These are phyloP conservation scores for Fusarium sp. DNA, from an alignment of 2,329 filamentous ascomycete genomes.

Conservation along the genomic window DNA sequence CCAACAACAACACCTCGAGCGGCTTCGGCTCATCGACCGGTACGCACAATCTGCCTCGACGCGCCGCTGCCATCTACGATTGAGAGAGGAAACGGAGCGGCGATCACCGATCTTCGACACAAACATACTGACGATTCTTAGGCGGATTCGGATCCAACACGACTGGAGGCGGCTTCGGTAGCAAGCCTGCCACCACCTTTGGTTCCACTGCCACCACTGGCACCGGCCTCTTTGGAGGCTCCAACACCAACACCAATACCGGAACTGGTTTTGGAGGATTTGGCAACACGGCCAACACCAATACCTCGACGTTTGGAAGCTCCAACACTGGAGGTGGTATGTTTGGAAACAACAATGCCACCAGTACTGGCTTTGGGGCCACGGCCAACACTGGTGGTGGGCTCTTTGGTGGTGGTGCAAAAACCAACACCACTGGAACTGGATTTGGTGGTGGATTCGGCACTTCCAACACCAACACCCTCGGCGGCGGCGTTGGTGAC, in stretches of 20 bases:
- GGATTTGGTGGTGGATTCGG: conserved; percentile 55
- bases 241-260: conserved; percentile 51
- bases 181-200: conserved; percentile 58
- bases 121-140: conserved; percentile 38
- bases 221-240: conserved; percentile 56
- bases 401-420: conserved; percentile 56
- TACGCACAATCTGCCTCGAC: conserved; percentile 39
- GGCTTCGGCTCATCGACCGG: conserved; percentile 50
- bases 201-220: conserved; percentile 55
- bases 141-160: conserved; percentile 51
- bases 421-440: conserved; percentile 41
- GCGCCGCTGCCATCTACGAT: conserved; percentile 34
- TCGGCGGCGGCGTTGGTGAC: conserved; percentile 62
- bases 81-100: conserved; percentile 22
- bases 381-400: conserved; percentile 52
- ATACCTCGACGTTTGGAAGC: conserved; percentile 53
- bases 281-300: conserved; percentile 45
- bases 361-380: conserved; percentile 61
- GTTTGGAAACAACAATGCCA: conserved; percentile 59
- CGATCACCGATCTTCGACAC: conserved; percentile 10
- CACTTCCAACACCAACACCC: conserved; percentile 56
- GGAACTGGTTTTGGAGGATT: conserved; percentile 55
- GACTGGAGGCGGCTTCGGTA: conserved; percentile 49
- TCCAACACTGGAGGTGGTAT: conserved; percentile 55
- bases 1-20: conserved; percentile 44